Evolutionary conservation across 2,329 filamentous ascomycete genomes (phyloP), one percentile per base, ranked within the genome.

Genomic region (Ceratocystis papillata): DNA sequence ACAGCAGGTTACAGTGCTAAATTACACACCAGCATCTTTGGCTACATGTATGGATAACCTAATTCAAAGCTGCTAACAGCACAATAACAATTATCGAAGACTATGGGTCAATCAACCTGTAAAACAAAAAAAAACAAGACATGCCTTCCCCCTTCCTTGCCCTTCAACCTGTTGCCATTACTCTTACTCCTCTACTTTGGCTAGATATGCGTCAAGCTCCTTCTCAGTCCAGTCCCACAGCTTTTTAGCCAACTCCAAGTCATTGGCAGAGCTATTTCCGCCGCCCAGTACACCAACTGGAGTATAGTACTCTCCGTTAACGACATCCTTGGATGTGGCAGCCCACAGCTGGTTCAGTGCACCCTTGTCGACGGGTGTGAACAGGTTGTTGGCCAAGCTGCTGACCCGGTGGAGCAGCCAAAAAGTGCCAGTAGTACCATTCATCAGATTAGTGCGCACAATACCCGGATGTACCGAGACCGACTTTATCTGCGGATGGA

Each of bases 301-400:
- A 69, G 72, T 72, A 63, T 76, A 75, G 65, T 74, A 74, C 66
- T 72, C 73, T 4, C 73, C 73, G 22, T 70, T 73, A 66, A 71
- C 70, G 0, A 75, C 71, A n/a, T 73, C 72, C 4, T 70, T 70
- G 2, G 73, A 69, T n/a, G 74, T 74, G 1, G 74, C 72, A 12
- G 76, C 77, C 78, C 78, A 79, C 2, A 80, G 71, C 70, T 79
- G 77, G 65, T 77, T 78, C 68, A 70, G 72, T 2, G 71, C 74
- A 0, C 78, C 78, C 33, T 73, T 67, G 25, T 74, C 71, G 7
- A 72, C 70, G 10, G 73, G 65, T 0, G 69, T 67, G 8, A 73
- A 66, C 15, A 72, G 62, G 20, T 66, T 67, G 33, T 62, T 69
- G 10, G 59, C 68, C 5, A 73, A 7, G 17, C 64, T 68, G 3